Percentiles rank a stretch among this genome's conserved stretches.
phyloP scores from a whole-genome alignment of 2,329 filamentous ascomycete genomes.

The Exophiala dermatitidis region DNA sequence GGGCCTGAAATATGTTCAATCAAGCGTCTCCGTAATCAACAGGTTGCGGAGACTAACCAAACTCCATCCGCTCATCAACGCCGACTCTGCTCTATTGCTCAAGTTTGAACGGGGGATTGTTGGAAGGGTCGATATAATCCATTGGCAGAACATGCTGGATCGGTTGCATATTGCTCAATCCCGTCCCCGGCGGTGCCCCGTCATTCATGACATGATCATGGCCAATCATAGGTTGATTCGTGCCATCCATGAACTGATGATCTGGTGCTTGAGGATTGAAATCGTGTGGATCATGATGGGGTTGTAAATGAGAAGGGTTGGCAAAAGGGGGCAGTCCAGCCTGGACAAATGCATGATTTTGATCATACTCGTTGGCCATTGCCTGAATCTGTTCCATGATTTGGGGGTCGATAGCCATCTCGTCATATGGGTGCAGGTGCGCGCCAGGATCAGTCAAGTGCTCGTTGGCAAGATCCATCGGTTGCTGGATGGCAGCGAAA shows the following conservation, averaged over 20 bases:
- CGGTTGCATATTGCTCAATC: conserved; percentile 26
- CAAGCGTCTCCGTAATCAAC: not conserved
- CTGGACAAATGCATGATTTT: conserved; percentile 20
- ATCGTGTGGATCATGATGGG: conserved; percentile 21
- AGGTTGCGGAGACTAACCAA: not conserved
- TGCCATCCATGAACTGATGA: conserved; percentile 20
- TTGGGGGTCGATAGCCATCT: conserved; percentile 55
- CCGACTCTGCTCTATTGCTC: conserved; percentile 15
- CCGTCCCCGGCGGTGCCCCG: conserved; percentile 16
- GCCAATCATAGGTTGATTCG: conserved; percentile 17
- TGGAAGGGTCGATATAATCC: conserved; percentile 25
- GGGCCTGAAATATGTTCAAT: not conserved
- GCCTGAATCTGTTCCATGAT: conserved; percentile 50
- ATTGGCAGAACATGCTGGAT: conserved; percentile 27
- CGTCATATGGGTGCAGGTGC: conserved; percentile 38
- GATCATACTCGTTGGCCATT: conserved; percentile 19
- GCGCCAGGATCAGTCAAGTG: conserved; percentile 32
- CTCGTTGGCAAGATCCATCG: conserved; percentile 26
- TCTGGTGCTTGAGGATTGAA: conserved; percentile 18
- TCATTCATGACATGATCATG: conserved; percentile 27
- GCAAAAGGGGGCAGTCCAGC: conserved; percentile 20
- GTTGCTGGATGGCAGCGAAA: conserved; percentile 20
- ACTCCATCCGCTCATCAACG: conserved; percentile 28
- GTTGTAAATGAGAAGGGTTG: conserved; percentile 19
- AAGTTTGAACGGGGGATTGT: conserved; percentile 18